These are phyloP conservation scores for Acacia confusa DNA, from an alignment of 306 rosid species.

Conservation along the genomic window DNA sequence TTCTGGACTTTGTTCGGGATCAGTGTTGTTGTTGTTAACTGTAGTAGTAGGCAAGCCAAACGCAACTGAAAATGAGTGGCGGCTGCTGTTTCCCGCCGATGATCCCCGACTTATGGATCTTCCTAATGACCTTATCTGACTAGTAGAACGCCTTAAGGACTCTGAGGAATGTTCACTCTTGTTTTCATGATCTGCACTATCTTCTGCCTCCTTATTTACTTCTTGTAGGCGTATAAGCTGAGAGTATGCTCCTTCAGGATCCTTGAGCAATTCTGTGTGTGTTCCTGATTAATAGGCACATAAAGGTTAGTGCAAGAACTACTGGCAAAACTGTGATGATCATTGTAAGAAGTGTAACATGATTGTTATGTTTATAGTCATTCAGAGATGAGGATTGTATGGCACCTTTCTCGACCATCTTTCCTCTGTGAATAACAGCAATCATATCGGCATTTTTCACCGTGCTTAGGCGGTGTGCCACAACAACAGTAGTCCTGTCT, in stretches of 20 bases:
- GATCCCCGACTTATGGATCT: slow-evolving; percentile 78
- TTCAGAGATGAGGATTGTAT: background rate
- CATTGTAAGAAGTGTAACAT: background rate
- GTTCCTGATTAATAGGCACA: slow-evolving; percentile 56
- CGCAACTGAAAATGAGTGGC: slow-evolving; percentile 65
- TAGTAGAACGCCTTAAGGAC: slow-evolving; percentile 64
- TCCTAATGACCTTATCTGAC: slow-evolving; percentile 53
- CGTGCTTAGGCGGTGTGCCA: slow-evolving; percentile 93
- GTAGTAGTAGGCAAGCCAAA: slow-evolving; percentile 79
- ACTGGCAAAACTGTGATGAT: background rate
- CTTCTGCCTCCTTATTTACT: slow-evolving; percentile 48
- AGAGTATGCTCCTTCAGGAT: slow-evolving; percentile 82
- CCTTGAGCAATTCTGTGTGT: slow-evolving; percentile 58
- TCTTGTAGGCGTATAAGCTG: slow-evolving; percentile 82
- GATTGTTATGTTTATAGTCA: background rate
- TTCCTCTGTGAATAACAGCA: slow-evolving; percentile 90
- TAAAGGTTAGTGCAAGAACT: background rate
- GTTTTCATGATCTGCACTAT: slow-evolving; percentile 33
- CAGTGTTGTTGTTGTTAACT: slow-evolving; percentile 35
- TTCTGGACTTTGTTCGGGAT: slow-evolving; percentile 37
- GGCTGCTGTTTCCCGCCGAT: slow-evolving; percentile 66
- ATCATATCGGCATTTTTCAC: slow-evolving; percentile 82
- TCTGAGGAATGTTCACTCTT: slow-evolving; percentile 45
- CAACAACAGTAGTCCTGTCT: slow-evolving; percentile 81
- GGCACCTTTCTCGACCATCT: slow-evolving; percentile 89